phyloP scores from a whole-genome alignment of 371 early-diverging fungal genomes.

The Lichtheimia hyalospora region DNA sequence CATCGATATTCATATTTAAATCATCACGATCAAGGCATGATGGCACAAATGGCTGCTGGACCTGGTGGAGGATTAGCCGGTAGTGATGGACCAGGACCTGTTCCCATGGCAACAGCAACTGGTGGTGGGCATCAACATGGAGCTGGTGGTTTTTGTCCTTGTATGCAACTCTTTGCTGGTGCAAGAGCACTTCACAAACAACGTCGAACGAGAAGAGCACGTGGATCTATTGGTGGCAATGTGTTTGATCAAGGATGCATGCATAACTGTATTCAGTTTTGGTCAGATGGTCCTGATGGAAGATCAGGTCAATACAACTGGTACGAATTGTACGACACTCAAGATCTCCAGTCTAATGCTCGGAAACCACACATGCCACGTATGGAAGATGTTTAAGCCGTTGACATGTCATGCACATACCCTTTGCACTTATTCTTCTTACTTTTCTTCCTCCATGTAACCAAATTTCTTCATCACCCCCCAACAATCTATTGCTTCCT shows the following conservation, averaged over 20 bases:
- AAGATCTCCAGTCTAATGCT: slow-evolving; percentile 15
- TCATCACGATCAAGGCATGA: slow-evolving; percentile 34
- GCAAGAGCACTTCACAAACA: slow-evolving; percentile 41
- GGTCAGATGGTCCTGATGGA: slow-evolving; percentile 62
- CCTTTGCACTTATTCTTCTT: no score
- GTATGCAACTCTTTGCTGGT: slow-evolving; percentile 48
- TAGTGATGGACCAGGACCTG: slow-evolving; percentile 3
- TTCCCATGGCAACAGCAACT: background rate
- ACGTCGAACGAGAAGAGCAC: slow-evolving; percentile 13
- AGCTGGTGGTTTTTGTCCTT: slow-evolving; percentile 34
- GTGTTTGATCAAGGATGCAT: slow-evolving; percentile 72
- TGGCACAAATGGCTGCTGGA: slow-evolving; percentile 38
- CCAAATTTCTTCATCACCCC: no score
- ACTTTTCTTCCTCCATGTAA: no score
- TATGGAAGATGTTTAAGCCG: background rate
- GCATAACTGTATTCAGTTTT: slow-evolving; percentile 82
- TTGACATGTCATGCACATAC: no score
- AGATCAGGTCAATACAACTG: slow-evolving; percentile 57
- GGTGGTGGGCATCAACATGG: slow-evolving; percentile 18
- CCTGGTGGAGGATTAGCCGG: slow-evolving; percentile 21
- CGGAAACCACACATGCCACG: background rate
- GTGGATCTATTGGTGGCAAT: slow-evolving; percentile 22
- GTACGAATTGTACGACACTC: slow-evolving; percentile 55
- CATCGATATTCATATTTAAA: slow-evolving; percentile 58
- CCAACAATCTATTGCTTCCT: no score